Conservation (phyloP, 1,284 basidiomycete species). For the Moesziomyces parantarcticus region DNA sequence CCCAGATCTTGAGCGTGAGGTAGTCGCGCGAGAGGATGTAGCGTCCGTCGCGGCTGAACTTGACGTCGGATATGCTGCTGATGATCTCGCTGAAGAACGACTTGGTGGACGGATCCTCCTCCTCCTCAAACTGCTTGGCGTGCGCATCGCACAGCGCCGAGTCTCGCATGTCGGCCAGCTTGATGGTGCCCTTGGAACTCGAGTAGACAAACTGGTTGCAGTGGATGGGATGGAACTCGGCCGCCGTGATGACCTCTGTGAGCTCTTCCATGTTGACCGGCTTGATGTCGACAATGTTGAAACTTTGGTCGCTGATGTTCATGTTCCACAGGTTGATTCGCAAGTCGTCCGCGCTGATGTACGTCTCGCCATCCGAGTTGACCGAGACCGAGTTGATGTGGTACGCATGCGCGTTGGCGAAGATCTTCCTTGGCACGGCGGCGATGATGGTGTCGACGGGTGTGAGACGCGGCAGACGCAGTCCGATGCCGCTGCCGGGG, state of each 20-base stretch:
- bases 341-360: conserved; percentile 97
- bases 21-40: conserved; percentile 98
- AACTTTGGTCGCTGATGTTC: conserved; percentile 97
- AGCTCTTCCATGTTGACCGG: conserved; percentile 99
- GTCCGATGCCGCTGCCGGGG: conserved; percentile 51
- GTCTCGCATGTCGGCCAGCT: conserved; percentile 99
- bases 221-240: conserved; percentile 96
- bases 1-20: conserved; percentile 98
- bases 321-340: conserved; percentile 98
- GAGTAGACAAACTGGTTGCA: conserved; percentile 99
- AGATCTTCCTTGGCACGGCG: conserved; percentile 97
- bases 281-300: conserved; percentile 99
- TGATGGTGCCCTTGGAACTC: conserved; percentile 99
- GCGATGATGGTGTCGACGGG: conserved; percentile 98
- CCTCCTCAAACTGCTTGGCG: conserved; percentile 84
- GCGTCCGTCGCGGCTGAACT: conserved; percentile 95
- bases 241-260: conserved; percentile 98
- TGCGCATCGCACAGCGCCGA: conserved; percentile 95
- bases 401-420: conserved; percentile 98
- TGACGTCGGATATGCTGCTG: conserved; percentile 99
- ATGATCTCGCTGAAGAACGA: conserved; percentile 99
- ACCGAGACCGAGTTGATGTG: conserved; percentile 99
- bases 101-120: conserved; percentile 95
- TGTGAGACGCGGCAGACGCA: conserved; percentile 73
- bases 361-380: conserved; percentile 99